A percentile compares a stretch with the other conserved stretches of the same genome.
phyloP scores from a whole-genome alignment of 2,329 filamentous ascomycete genomes.

The Sarocladium brachiariae region DNA sequence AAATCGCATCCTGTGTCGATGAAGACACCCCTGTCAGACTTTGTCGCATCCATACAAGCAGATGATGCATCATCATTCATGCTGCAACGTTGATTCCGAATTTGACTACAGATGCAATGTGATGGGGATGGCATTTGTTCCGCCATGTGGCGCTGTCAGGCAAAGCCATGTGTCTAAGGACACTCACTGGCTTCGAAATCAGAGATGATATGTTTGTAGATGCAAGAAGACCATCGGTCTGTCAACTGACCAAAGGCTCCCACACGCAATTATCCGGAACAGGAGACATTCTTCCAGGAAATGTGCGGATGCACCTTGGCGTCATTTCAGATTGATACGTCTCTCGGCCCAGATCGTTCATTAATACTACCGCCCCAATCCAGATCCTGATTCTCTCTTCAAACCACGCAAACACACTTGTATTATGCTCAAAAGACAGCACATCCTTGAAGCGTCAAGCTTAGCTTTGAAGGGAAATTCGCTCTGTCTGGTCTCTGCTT shows the following conservation, averaged over 20 bases:
- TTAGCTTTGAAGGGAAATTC: too few species aligned
- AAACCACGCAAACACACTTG: too few species aligned
- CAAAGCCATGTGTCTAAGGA: too few species aligned
- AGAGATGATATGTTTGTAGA: too few species aligned
- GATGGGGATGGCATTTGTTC: not conserved
- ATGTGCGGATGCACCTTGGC: slow-evolving; percentile 1
- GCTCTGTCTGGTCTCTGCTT: too few species aligned
- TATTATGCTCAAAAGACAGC: too few species aligned
- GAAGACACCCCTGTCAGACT: not conserved
- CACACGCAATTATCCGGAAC: too few species aligned
- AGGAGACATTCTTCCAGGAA: not conserved
- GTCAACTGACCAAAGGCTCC: too few species aligned
- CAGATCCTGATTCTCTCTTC: not conserved
- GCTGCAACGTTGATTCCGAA: not conserved
- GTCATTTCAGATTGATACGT: slow-evolving; percentile 4
- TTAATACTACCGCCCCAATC: slow-evolving; percentile 3
- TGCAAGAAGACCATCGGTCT: too few species aligned
- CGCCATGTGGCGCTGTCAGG: too few species aligned
- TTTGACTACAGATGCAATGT: not conserved
- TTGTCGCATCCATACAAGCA: slow-evolving; percentile 4
- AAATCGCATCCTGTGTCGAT: slow-evolving; percentile 5
- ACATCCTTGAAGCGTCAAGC: too few species aligned
- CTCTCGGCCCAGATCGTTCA: not conserved
- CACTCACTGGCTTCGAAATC: too few species aligned
- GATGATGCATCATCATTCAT: not conserved